phyloP scores from a whole-genome alignment of 23 red algal genomes.

The Pyropia haitanensis region DNA sequence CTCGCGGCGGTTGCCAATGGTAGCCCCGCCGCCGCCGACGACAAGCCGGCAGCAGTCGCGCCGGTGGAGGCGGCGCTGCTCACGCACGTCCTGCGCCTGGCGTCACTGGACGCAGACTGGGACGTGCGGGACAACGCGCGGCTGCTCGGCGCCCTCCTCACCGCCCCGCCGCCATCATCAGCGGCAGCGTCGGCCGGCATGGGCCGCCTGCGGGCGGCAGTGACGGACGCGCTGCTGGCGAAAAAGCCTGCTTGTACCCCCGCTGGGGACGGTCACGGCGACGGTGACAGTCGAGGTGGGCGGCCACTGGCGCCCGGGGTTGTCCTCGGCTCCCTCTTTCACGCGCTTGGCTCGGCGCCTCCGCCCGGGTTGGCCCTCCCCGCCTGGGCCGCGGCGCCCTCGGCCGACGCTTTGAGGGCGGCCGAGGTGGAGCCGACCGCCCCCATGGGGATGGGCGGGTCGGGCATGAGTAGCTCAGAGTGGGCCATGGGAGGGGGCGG shows the following conservation, averaged over 20 bases:
- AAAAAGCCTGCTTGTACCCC: no score
- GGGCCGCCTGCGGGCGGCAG: neutral
- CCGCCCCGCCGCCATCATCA: neutral
- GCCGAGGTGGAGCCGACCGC: no score
- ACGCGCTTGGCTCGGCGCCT: no score
- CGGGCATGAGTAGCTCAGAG: no score
- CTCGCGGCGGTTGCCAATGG: conserved; percentile 4
- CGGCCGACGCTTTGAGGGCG: no score
- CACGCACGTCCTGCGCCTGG: conserved; percentile 31
- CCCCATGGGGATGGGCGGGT: no score
- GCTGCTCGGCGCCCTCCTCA: conserved; percentile 43
- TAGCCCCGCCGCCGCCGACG: neutral
- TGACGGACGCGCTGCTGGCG: neutral
- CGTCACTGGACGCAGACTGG: conserved; percentile 54
- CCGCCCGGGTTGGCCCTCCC: no score
- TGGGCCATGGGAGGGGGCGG: no score
- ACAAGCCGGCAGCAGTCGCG: neutral
- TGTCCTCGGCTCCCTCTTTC: neutral
- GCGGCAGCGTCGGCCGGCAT: neutral
- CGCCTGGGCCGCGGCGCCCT: no score
- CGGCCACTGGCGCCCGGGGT: neutral
- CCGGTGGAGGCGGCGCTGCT: conserved; percentile 19
- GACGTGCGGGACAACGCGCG: conserved; percentile 77
- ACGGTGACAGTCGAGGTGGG: neutral
- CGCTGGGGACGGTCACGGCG: neutral